Evolutionary conservation across 257 asterid genomes (phyloP), one percentile per base, ranked within the genome.

Genomic region (Misopates orontium): DNA sequence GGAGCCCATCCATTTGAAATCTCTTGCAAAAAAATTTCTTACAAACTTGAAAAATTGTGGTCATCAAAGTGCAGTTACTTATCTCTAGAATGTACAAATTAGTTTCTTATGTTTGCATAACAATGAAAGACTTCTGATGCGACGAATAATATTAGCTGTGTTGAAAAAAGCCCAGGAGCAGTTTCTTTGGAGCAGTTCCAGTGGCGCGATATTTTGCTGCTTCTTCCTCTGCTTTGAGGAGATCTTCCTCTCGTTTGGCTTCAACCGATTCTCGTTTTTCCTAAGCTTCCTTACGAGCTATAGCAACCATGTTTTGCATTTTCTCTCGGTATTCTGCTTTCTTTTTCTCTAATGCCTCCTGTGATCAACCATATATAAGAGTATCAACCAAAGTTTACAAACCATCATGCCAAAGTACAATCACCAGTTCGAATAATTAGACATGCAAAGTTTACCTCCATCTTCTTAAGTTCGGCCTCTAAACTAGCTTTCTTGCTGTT

Each of bases 131-230:
- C n/a, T n/a, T n/a, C 36, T 28, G 7, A 28, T 28, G 36, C 36
- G 36, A 59, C 71, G 76, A 52, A 48, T 63, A n/a, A n/a, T n/a
- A 19, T 62, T 54, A 72, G 73, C 63, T 69, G 84, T 84, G 85
- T 87, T 84, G 85, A 67, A 92, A 92, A 22, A 83, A 70, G 62
- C 97, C 95, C 8, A 87, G 89, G 13, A 89, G 86, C 13, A 85
- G 66, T 56, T 89, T 92, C 88, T 85, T 89, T 1, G 98, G 98
- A 55, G 78, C 81, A 56, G 93, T 87, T 36, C 98, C 98, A 0
- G 97, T 92, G 70, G 98, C 97, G 0, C 93, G 84, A 39, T 83
- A 83, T 71, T 89, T 92, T 22, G 96, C 98, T 1, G 98, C 91
- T 8, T 8, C 24, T 76, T 92, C 98, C 84, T 89, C 98, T 28